These are phyloP conservation scores for Epichloe coenophiala DNA, from an alignment of 2,329 filamentous ascomycete genomes.

Conservation along the genomic window DNA sequence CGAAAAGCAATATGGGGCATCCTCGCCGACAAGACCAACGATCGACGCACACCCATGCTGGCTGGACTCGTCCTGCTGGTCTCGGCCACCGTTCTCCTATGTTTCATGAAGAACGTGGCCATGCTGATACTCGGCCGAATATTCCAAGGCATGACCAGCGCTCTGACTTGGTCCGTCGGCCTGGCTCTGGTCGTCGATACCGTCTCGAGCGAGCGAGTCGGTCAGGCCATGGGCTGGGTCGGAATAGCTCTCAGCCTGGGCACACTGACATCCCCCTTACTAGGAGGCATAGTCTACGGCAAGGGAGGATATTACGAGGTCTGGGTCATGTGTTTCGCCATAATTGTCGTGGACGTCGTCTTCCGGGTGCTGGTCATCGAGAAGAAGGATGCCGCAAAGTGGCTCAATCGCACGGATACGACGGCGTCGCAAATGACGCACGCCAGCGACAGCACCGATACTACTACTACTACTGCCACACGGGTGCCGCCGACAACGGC, in stretches of 20 bases:
- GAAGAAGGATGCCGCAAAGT: constrained; percentile 17
- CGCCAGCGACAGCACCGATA: not conserved
- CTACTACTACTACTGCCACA: too few relatives aligned
- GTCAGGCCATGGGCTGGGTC: constrained; percentile 21
- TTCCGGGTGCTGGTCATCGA: constrained; percentile 21
- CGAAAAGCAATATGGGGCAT: constrained; percentile 21
- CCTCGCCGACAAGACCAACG: constrained; percentile 20
- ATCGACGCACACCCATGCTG: constrained; percentile 20
- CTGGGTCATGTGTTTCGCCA: constrained; percentile 23
- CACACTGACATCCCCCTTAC: constrained; percentile 17
- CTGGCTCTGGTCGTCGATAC: constrained; percentile 22
- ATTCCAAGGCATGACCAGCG: constrained; percentile 20
- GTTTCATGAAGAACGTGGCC: constrained; percentile 16
- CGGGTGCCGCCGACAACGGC: not conserved
- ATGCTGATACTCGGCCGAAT: constrained; percentile 20
- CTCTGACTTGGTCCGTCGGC: constrained; percentile 23
- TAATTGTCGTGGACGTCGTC: constrained; percentile 18
- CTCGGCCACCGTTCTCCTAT: constrained; percentile 19
- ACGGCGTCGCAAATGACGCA: not conserved
- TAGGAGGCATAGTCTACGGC: constrained; percentile 21
- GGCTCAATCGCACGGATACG: constrained; percentile 6
- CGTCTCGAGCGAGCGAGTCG: constrained; percentile 17
- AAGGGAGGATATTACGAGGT: constrained; percentile 20
- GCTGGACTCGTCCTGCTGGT: constrained; percentile 17
- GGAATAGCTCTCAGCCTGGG: constrained; percentile 20